Conservation (phyloP, 1,284 basidiomycete genomes). For the Leccinum pallidistipes region DNA sequence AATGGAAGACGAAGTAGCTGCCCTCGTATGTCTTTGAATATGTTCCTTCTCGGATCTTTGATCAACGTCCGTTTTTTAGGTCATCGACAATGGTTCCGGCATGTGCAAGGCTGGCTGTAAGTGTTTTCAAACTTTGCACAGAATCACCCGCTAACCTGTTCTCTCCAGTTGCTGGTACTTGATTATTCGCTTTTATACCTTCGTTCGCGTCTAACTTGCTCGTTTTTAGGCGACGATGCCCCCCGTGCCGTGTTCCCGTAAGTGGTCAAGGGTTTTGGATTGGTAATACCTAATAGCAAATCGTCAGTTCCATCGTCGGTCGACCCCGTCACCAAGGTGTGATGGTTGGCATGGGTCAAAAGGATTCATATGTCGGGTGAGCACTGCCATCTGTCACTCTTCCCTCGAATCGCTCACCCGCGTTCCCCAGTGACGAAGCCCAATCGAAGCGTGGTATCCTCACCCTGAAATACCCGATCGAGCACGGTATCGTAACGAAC, state of each 20-base stretch:
- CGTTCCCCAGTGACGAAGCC: constrained; percentile 69
- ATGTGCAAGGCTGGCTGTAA: constrained; percentile 71
- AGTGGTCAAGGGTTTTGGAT: constrained; percentile 28
- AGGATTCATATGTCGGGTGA: constrained; percentile 80
- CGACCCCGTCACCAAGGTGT: constrained; percentile 87
- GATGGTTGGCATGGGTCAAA: constrained; percentile 83
- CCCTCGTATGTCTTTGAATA: constrained; percentile 36
- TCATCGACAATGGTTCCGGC: constrained; percentile 66
- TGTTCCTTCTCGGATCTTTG: background rate
- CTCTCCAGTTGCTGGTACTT: constrained; percentile 28
- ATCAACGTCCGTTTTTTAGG: constrained; percentile 31
- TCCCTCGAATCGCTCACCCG: background rate
- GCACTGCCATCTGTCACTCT: constrained; percentile 10
- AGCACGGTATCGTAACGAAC: constrained; percentile 87
- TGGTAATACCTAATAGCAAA: constrained; percentile 10
- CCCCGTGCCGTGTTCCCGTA: constrained; percentile 76
- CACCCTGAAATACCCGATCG: constrained; percentile 80
- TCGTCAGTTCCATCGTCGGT: constrained; percentile 74
- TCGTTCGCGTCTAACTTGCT: constrained; percentile 13
- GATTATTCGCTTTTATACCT: background rate
- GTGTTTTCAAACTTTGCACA: constrained; percentile 16
- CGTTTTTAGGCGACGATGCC: constrained; percentile 64
- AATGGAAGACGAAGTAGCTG: constrained; percentile 50
- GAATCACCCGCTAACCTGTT: constrained; percentile 7
- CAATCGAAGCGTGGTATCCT: constrained; percentile 93